A percentile compares a stretch with the other conserved stretches of the same genome.
Evolutionary conservation across 139 green algal species (phyloP).

Genomic region (Tetraselmis chui): DNA sequence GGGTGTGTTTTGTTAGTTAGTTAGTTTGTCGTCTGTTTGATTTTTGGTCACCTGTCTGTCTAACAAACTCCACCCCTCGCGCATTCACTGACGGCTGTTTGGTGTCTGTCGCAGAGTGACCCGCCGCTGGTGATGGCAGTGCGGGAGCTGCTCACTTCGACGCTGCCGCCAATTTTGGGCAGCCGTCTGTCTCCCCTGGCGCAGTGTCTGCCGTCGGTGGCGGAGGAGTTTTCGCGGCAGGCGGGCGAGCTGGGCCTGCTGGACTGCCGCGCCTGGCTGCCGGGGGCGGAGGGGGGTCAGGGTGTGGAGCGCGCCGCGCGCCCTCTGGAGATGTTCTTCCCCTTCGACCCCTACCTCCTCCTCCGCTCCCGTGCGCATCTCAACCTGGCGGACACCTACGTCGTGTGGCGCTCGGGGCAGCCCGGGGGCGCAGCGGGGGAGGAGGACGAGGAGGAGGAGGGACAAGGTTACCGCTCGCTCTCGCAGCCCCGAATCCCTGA

Average conservation of each 20-base stretch:
- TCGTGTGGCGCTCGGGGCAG: slow-evolving; percentile 42
- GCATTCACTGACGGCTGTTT: too few relatives aligned
- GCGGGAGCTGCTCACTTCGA: slow-evolving; percentile 34
- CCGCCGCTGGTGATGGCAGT: too few relatives aligned
- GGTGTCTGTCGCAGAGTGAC: too few relatives aligned
- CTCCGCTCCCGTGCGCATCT: slow-evolving; percentile 50
- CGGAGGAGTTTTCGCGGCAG: slow-evolving; percentile 48
- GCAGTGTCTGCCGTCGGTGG: slow-evolving; percentile 57
- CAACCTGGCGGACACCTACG: slow-evolving; percentile 43
- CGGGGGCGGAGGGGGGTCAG: slow-evolving; percentile 19
- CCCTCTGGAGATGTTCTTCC: slow-evolving; percentile 89
- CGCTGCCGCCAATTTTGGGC: slow-evolving; percentile 45
- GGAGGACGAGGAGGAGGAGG: slow-evolving; percentile 13
- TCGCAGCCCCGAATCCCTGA: too few relatives aligned
- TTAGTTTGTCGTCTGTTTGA: too few relatives aligned
- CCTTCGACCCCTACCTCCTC: slow-evolving; percentile 91
- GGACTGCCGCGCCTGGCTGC: slow-evolving; percentile 10
- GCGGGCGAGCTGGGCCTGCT: slow-evolving; percentile 9
- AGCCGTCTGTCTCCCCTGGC: slow-evolving; percentile 53
- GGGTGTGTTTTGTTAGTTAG: too few relatives aligned
- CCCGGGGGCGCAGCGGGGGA: slow-evolving; percentile 13
- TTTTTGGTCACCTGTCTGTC: too few relatives aligned
- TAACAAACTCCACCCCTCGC: too few relatives aligned
- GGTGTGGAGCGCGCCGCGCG: slow-evolving; percentile 20
- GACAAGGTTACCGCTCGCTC: too few relatives aligned